Conservation (phyloP, 768 basidiomycete species). For the Auricularia auricula-judae region DNA sequence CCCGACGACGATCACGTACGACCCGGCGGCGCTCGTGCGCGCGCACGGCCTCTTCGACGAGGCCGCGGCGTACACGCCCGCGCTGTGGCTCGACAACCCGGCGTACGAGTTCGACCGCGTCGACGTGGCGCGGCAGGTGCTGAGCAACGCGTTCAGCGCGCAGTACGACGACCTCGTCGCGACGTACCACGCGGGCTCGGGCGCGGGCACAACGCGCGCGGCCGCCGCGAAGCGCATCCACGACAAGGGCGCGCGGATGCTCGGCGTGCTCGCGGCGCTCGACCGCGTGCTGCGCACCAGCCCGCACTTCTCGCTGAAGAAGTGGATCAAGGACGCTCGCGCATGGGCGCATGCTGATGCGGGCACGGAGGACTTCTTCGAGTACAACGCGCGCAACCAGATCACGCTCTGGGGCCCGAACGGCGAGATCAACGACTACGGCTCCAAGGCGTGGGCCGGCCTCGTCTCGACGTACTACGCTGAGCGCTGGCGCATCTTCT, state of each 20-base stretch:
- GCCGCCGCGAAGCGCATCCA: slow-evolving; percentile 11
- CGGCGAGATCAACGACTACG: slow-evolving; percentile 32
- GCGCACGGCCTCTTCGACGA: slow-evolving; percentile 4
- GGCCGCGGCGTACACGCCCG: slow-evolving; percentile 10
- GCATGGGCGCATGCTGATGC: slow-evolving; percentile 19
- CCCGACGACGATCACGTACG: slow-evolving; percentile 25
- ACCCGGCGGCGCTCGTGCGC: slow-evolving; percentile 17
- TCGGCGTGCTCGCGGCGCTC: slow-evolving; percentile 22
- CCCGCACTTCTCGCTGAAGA: slow-evolving; percentile 22
- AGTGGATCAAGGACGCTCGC: slow-evolving; percentile 25
- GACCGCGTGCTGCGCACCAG: slow-evolving; percentile 24
- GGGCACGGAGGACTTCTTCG: slow-evolving; percentile 25
- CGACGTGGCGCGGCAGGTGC: slow-evolving; percentile 28
- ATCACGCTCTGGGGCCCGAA: slow-evolving; percentile 33
- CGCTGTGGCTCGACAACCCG: slow-evolving; percentile 13
- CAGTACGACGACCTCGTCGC: slow-evolving; percentile 21
- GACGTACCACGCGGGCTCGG: slow-evolving; percentile 16
- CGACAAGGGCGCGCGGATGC: slow-evolving; percentile 15
- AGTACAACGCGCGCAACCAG: slow-evolving; percentile 30
- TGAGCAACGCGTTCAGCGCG: slow-evolving; percentile 27
- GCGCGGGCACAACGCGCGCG: slow-evolving; percentile 9
- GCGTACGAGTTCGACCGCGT: slow-evolving; percentile 31
- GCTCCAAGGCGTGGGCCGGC: slow-evolving; percentile 33
- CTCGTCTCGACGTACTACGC: slow-evolving; percentile 27
- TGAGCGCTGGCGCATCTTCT: slow-evolving; percentile 25